Conservation (phyloP, 2,329 filamentous ascomycete genomes). For the Gnomoniopsis sp. region DNA sequence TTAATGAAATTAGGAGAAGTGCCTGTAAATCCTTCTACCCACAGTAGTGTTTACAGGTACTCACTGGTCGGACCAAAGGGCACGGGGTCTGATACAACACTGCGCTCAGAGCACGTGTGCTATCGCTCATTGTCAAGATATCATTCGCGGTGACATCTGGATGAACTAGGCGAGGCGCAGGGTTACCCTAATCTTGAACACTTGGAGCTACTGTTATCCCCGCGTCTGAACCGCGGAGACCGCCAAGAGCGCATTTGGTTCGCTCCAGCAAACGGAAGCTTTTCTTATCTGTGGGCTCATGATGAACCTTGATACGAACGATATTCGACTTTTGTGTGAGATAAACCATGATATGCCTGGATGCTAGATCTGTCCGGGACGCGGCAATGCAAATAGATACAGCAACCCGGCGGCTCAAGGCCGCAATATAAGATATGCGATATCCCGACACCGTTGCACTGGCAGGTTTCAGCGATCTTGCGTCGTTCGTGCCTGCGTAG, state of each 20-base stretch:
- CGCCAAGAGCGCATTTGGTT: background rate
- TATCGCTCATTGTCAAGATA: background rate
- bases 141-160: background rate
- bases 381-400: slow-evolving; percentile 1
- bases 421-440: background rate
- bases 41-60: too few relatives aligned
- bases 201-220: background rate
- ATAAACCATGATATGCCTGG: background rate
- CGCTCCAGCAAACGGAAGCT: background rate
- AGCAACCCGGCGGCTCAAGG: background rate
- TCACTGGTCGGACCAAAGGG: background rate
- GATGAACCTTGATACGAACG: background rate
- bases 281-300: slow-evolving; percentile 7
- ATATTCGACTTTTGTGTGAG: background rate
- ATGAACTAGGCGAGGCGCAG: background rate
- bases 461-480: background rate
- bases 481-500: background rate
- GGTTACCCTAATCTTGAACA: background rate
- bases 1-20: too few relatives aligned
- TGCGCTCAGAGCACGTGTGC: background rate
- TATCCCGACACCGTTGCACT: background rate
- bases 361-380: background rate
- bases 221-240: background rate
- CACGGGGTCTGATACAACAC: background rate
- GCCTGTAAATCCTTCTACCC: too few relatives aligned